Conservation (phyloP, 768 basidiomycete species). For the Grammothele lineata region DNA sequence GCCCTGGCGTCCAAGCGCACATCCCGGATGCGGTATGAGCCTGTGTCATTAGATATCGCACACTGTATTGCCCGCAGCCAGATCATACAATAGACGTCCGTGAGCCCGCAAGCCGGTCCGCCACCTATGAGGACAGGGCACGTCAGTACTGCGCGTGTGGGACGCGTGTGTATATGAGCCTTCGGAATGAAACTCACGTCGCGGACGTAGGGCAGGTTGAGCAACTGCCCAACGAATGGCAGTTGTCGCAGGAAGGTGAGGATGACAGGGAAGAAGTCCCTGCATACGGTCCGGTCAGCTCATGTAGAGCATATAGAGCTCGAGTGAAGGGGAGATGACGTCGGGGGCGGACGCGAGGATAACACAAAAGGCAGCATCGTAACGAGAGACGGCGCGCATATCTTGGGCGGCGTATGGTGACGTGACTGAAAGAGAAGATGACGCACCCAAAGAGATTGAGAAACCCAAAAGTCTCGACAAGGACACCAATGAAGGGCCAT, state of each 20-base stretch:
- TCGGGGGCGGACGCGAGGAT: background rate
- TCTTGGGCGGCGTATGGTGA: background rate
- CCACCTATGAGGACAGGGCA: conserved; percentile 19
- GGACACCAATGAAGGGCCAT: conserved; percentile 90
- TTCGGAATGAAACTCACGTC: conserved; percentile 46
- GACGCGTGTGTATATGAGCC: too few species aligned
- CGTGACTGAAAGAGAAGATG: background rate
- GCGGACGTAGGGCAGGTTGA: conserved; percentile 86
- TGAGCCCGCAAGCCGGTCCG: conserved; percentile 33
- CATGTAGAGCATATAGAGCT: too few species aligned
- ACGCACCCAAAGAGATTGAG: conserved; percentile 93
- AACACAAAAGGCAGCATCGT: too few species aligned
- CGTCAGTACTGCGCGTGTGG: background rate
- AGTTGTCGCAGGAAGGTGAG: conserved; percentile 94
- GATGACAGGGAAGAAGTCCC: conserved; percentile 99
- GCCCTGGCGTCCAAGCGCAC: too few species aligned
- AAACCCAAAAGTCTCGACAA: conserved; percentile 96
- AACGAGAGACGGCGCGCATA: too few species aligned
- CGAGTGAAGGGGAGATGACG: background rate
- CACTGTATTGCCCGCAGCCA: too few species aligned
- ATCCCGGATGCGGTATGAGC: too few species aligned
- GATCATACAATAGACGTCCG: conserved; percentile 32
- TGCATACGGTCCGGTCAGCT: too few species aligned
- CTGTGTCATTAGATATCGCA: too few species aligned
- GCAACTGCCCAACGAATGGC: conserved; percentile 82